phyloP scores from a whole-genome alignment of 2,329 filamentous ascomycete genomes.

The Aspergillus neoniger region DNA sequence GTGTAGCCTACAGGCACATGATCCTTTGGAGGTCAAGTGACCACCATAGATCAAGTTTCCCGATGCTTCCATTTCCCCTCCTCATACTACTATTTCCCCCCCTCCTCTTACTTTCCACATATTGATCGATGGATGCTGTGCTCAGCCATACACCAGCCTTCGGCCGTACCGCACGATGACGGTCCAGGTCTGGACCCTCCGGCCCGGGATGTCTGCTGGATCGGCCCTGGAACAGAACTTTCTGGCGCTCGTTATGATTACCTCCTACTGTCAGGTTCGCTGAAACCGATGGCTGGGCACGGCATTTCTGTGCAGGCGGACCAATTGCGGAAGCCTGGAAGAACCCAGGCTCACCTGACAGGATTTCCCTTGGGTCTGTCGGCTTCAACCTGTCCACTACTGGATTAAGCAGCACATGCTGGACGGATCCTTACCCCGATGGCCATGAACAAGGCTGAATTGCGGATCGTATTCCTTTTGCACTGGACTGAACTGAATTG shows the following conservation, averaged over 20 bases:
- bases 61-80: not conserved
- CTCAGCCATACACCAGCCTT: not conserved
- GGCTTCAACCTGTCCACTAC: not conserved
- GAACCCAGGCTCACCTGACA: not conserved
- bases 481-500: not conserved
- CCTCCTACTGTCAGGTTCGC: not conserved
- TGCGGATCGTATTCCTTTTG: not conserved
- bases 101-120: not conserved
- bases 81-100: not conserved
- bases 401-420: not conserved
- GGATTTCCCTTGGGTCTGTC: slow-evolving; percentile 1
- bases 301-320: not conserved
- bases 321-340: not conserved
- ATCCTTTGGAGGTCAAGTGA: slow-evolving; percentile 2
- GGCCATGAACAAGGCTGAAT: not conserved
- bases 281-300: not conserved
- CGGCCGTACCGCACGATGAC: not conserved
- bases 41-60: not conserved
- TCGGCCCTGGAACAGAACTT: not conserved
- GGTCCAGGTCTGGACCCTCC: not conserved
- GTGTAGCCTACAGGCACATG: not conserved
- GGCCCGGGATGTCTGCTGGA: slow-evolving; percentile 1
- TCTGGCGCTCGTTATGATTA: not conserved
- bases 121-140: not conserved
- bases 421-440: not conserved